phyloP scores from a whole-genome alignment of 257 asterid species.

The Eustoma russellianum region DNA sequence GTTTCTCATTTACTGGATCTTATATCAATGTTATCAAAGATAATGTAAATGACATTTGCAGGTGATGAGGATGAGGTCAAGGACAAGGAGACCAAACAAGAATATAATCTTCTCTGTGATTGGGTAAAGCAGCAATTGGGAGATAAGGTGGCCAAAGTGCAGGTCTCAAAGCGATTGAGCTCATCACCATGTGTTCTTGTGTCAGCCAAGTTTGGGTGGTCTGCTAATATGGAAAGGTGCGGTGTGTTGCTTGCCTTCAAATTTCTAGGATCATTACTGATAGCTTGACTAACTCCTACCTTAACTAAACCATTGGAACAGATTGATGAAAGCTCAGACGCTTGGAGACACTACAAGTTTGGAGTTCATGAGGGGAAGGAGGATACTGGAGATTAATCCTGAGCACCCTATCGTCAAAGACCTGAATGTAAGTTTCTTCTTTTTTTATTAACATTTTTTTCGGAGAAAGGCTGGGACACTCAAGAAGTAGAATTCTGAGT shows the following conservation, averaged over 20 bases:
- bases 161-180: constrained; percentile 81
- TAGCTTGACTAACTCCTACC: no score
- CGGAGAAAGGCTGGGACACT: no score
- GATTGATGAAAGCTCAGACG: constrained; percentile 94
- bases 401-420: constrained; percentile 91
- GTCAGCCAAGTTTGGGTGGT: constrained; percentile 98
- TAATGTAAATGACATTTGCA: no score
- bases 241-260: no score
- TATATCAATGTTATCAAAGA: no score
- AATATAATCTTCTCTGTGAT: constrained; percentile 75
- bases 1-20: constrained; percentile 5
- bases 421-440: constrained; percentile 50
- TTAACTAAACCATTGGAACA: constrained; percentile 25
- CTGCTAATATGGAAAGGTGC: constrained; percentile 99
- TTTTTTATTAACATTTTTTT: no score
- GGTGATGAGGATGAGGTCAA: no score
- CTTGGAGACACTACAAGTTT: constrained; percentile 85
- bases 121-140: constrained; percentile 99
- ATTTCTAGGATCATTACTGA: no score
- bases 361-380: constrained; percentile 96
- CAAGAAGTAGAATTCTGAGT: no score
- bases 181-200: constrained; percentile 99
- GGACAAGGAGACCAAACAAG: no score
- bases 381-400: constrained; percentile 90
- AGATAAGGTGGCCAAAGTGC: constrained; percentile 95